These are phyloP conservation scores for sorghum (Sorghum bicolor) DNA, from an alignment of 176 grass and related monocot genomes.

Conservation along the genomic window DNA sequence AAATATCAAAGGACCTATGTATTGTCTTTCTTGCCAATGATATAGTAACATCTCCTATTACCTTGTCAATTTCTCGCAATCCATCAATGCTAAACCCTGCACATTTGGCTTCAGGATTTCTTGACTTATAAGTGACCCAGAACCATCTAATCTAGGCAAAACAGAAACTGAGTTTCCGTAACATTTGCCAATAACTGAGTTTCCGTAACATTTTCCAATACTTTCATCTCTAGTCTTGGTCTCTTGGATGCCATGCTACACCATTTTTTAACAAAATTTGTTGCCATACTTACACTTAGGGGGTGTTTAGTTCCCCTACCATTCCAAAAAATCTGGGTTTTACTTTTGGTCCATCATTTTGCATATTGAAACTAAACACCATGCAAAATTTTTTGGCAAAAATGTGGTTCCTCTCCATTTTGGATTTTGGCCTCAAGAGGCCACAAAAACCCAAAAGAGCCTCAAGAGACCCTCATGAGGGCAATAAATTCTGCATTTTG, in stretches of 20 bases:
- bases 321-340: no score
- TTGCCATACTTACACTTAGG: not conserved
- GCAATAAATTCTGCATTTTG: no score
- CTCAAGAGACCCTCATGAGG: no score
- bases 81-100: not conserved
- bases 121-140: not conserved
- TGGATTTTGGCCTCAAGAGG: no score
- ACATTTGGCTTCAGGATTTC: not conserved
- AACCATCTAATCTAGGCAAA: not conserved
- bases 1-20: not conserved
- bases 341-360: no score
- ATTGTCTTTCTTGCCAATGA: not conserved
- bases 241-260: not conserved
- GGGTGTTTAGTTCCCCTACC: no score
- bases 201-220: not conserved
- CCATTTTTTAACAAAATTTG: conserved; percentile 5
- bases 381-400: no score
- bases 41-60: not conserved
- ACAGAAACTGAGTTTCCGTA: not conserved
- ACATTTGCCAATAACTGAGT: not conserved
- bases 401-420: no score
- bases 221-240: not conserved
- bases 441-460: no score
- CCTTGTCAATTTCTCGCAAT: no score
- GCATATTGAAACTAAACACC: no score